phyloP scores from a whole-genome alignment of 495 filamentous ascomycete species.

The Neurospora terricola region DNA sequence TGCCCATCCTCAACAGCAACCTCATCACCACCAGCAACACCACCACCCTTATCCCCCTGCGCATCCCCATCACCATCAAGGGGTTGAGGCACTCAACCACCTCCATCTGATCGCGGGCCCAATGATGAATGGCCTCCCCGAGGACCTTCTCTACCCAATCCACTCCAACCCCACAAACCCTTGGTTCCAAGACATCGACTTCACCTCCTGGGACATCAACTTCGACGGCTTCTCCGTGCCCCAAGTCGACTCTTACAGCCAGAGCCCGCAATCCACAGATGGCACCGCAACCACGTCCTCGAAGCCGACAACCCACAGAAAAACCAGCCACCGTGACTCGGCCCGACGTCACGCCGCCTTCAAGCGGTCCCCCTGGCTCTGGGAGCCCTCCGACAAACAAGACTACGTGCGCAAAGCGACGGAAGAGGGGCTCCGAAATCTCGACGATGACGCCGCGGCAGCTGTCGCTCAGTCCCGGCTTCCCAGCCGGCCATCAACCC shows the following conservation, averaged over 20 bases:
- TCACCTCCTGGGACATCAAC: constrained; percentile 13
- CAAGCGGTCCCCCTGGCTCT: constrained; percentile 16
- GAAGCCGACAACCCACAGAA: not conserved
- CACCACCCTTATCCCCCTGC: not conserved
- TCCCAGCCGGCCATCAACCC: not conserved
- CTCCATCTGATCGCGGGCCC: not conserved
- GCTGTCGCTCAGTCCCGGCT: not conserved
- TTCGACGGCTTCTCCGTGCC: constrained; percentile 10
- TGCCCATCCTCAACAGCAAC: not conserved
- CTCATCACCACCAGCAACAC: not conserved
- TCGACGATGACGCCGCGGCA: constrained; percentile 2
- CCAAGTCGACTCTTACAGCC: constrained; percentile 6
- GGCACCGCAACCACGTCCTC: constrained; percentile 1
- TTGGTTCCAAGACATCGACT: constrained; percentile 14
- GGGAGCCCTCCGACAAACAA: constrained; percentile 8
- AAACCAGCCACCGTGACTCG: constrained; percentile 1
- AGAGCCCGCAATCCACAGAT: constrained; percentile 7
- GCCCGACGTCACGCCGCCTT: constrained; percentile 13
- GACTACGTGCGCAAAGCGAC: constrained; percentile 14
- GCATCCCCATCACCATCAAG: not conserved
- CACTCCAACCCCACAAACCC: constrained; percentile 6
- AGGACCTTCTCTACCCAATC: constrained; percentile 2
- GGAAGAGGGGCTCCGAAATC: constrained; percentile 6
- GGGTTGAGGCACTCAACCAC: not conserved
- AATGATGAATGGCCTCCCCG: constrained; percentile 2